Evolutionary conservation across 1,139 yeast genomes (phyloP).

Genomic region (Pichia sp.): DNA sequence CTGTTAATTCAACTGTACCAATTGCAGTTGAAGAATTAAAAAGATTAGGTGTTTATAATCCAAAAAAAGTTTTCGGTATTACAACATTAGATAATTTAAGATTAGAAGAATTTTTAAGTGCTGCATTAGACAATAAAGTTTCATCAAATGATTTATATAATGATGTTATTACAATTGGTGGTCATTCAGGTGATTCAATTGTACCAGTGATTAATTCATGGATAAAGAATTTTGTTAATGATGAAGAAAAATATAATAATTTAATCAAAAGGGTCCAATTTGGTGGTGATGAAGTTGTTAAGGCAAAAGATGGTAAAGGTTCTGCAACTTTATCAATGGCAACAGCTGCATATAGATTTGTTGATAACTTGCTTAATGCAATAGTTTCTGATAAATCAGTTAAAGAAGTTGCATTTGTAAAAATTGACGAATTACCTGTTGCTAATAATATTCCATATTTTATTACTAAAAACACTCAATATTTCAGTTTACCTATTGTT

Average conservation of each 20-base stretch:
- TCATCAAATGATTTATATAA: slow-evolving; percentile 38
- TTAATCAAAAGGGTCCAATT: slow-evolving; percentile 61
- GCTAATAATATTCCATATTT: slow-evolving; percentile 23
- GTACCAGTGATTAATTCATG: slow-evolving; percentile 40
- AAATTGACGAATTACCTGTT: slow-evolving; percentile 43
- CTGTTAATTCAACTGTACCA: slow-evolving; percentile 71
- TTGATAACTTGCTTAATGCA: slow-evolving; percentile 45
- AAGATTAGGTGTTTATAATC: slow-evolving; percentile 54
- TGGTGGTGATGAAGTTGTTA: slow-evolving; percentile 77
- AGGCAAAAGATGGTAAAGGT: slow-evolving; percentile 72
- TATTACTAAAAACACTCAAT: slow-evolving; percentile 40
- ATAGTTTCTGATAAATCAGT: slow-evolving; percentile 27
- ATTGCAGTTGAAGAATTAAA: slow-evolving; percentile 68
- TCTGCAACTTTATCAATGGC: slow-evolving; percentile 79
- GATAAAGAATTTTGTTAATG: slow-evolving; percentile 26
- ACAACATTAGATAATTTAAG: slow-evolving; percentile 67
- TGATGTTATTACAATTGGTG: slow-evolving; percentile 60
- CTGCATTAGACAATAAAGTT: slow-evolving; percentile 27
- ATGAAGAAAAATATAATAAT: slow-evolving; percentile 28
- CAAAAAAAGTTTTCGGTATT: slow-evolving; percentile 63
- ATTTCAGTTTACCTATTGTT: slow-evolving; percentile 57
- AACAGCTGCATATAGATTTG: slow-evolving; percentile 65
- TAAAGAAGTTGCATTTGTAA: slow-evolving; percentile 54
- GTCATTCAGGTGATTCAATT: slow-evolving; percentile 74
- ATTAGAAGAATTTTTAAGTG: slow-evolving; percentile 59